Evolutionary conservation across 176 grass and related monocot genomes (phyloP), one percentile per base, ranked within the genome.

Genomic region (Canna indica): DNA sequence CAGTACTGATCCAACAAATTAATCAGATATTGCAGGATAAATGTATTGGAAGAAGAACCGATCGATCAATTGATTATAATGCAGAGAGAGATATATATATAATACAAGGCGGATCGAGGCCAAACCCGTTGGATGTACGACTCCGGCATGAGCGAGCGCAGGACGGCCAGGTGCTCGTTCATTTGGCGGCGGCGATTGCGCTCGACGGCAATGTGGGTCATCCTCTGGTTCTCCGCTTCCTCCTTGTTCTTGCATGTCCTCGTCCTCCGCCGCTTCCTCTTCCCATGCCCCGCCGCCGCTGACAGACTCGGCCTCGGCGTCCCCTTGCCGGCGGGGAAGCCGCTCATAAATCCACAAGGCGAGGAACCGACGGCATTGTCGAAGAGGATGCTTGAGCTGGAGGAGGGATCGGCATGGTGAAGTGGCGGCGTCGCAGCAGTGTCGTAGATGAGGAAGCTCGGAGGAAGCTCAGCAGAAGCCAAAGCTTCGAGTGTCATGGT

Each of bases 151-250:
- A 75, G 72, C 1, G 72, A 75, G 15, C 72, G 72, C 5, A 75
- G 72, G 34, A 75, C 58, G 56, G 72, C 72, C 6, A 75, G 72
- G 57, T 75, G 58, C 38, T 75, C 72, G 72, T 75, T 75, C 72
- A 75, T 75, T 27, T 62, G 72, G 36, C 72, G 56, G 17, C 72
- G 72, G 24, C 72, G 72, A 56, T 75, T 75, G 72, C 72, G 72
- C 72, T 75, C 72, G 38, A 75, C 72, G 36, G 72, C 72, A 46
- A 75, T 75, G 57, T 75, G 72, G 36, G 72, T 75, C 72, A 75
- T 75, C 72, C 72, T 41, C 57, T 75, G 72, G 72, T 38, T 63
- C 72, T 74, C 72, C 3, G 72, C 72, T 5, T 74, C 72, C 57
- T 74, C 72, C 57, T 74, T 74, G 39, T 63, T 74, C 72, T 74